Evolutionary conservation across 2,329 filamentous ascomycete genomes (phyloP).

Genomic region (Epichloe elymi): DNA sequence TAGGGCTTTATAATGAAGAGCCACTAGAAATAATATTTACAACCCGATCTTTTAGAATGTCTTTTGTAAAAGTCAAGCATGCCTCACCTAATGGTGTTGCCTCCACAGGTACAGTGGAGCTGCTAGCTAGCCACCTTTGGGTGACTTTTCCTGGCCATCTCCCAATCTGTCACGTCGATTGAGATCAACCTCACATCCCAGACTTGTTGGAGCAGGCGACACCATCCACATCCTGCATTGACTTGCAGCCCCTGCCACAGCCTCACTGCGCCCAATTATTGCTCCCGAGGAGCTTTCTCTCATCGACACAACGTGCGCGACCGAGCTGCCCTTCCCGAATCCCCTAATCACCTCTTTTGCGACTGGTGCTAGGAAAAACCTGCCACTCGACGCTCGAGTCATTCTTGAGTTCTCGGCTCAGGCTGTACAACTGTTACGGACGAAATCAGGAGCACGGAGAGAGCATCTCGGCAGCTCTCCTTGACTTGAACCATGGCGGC

Average conservation of each 20-base stretch:
- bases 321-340: neutral
- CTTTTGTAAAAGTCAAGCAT: neutral
- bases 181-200: constrained; percentile 1
- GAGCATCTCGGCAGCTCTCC: neutral
- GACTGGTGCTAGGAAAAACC: neutral
- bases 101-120: neutral
- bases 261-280: neutral
- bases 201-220: neutral
- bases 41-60: too few relatives aligned
- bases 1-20: neutral
- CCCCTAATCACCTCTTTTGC: neutral
- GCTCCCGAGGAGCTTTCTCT: neutral
- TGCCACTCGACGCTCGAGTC: neutral
- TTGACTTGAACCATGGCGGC: constrained; percentile 59
- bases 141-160: constrained; percentile 9
- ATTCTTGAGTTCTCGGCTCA: neutral
- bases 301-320: neutral
- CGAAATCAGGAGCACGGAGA: neutral
- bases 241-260: neutral
- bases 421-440: neutral
- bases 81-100: constrained; percentile 1
- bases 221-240: constrained; percentile 3
- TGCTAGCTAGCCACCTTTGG: constrained; percentile 9
- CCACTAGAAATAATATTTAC: neutral
- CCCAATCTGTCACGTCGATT: constrained; percentile 8